Conservation (phyloP, 306 rosid species). For the Lathyrus sativus region DNA sequence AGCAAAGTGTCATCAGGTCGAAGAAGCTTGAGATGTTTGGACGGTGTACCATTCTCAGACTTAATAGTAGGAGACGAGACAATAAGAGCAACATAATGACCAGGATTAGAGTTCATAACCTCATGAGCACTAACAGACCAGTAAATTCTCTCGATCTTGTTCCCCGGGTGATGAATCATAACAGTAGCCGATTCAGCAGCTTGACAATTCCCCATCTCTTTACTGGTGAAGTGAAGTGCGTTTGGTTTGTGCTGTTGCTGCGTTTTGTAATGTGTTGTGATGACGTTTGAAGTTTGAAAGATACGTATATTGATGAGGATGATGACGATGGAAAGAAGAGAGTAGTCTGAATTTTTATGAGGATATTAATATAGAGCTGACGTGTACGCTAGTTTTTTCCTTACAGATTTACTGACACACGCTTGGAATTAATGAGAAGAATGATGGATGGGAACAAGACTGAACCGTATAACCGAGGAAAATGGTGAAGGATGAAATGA, state of each 20-base stretch:
- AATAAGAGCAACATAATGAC: conserved; percentile 81
- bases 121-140: conserved; percentile 82
- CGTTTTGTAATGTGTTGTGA: conserved; percentile 17
- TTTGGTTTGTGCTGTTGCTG: background rate
- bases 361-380: conserved; percentile 47
- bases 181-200: conserved; percentile 93
- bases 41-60: conserved; percentile 56
- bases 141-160: conserved; percentile 69
- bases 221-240: background rate
- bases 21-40: conserved; percentile 87
- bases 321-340: background rate
- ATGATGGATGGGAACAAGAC: conserved; percentile 39
- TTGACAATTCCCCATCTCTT: conserved; percentile 84
- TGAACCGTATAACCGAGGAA: conserved; percentile 31
- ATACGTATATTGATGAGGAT: conserved; percentile 18
- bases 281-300: conserved; percentile 34
- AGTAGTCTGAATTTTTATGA: background rate
- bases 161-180: conserved; percentile 73
- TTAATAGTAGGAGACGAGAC: conserved; percentile 49
- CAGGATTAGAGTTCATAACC: conserved; percentile 77
- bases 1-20: conserved; percentile 82
- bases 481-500: background rate
- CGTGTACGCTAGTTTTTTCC: conserved; percentile 8
- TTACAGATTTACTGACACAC: conserved; percentile 48
- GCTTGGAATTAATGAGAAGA: conserved; percentile 44